phyloP scores from a whole-genome alignment of 805 yeast species.

The Metschnikowia santaceciliae region DNA sequence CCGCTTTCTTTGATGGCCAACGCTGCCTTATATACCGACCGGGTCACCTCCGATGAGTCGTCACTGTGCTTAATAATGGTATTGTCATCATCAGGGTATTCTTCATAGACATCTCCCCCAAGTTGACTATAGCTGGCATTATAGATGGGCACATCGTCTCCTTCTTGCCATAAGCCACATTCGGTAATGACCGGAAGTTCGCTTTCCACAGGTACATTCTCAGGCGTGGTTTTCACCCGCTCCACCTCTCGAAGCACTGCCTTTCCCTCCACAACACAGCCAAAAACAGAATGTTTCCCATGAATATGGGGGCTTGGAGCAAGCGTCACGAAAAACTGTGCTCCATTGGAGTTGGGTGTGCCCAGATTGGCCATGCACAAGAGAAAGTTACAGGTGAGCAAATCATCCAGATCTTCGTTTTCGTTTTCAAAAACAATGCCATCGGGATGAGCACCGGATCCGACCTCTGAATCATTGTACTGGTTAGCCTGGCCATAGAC shows the following conservation, averaged over 20 bases:
- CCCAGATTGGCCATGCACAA: conserved; percentile 67
- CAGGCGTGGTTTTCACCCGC: conserved; percentile 37
- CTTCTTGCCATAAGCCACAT: conserved; percentile 61
- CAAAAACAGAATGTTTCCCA: conserved; percentile 77
- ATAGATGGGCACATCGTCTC: conserved; percentile 51
- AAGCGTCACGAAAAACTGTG: conserved; percentile 72
- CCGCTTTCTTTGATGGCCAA: conserved; percentile 65
- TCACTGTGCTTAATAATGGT: conserved; percentile 53
- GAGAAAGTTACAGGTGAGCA: conserved; percentile 45
- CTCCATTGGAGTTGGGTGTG: conserved; percentile 44
- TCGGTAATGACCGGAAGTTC: conserved; percentile 45
- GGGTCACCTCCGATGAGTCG: conserved; percentile 22
- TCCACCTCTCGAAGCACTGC: conserved; percentile 68
- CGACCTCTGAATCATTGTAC: conserved; percentile 27
- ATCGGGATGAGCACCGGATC: conserved; percentile 29
- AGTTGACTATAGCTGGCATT: conserved; percentile 58
- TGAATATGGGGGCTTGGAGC: conserved; percentile 68
- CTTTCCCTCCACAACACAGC: conserved; percentile 63
- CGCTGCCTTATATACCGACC: conserved; percentile 48
- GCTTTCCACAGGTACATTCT: conserved; percentile 39
- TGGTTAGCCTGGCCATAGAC: conserved; percentile 31
- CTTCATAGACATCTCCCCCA: conserved; percentile 73
- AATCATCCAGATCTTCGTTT: conserved; percentile 40
- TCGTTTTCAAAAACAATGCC: conserved; percentile 50
- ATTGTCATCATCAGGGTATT: conserved; percentile 69